Conservation (phyloP, 2,329 filamentous ascomycete genomes). For the Ophiostoma populinum region DNA sequence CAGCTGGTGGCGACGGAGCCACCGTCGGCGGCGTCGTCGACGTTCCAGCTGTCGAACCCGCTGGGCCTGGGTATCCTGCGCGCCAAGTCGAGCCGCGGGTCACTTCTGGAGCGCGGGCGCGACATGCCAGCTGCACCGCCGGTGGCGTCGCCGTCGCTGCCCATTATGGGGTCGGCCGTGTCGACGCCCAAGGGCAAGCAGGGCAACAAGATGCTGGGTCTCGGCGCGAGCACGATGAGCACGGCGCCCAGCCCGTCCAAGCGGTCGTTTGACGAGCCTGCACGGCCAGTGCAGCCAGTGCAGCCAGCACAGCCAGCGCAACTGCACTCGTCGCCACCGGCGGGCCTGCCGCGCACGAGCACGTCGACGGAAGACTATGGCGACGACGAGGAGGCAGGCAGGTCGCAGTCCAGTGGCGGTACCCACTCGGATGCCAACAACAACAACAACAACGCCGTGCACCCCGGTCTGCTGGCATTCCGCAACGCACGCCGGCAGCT, state of each 20-base stretch:
- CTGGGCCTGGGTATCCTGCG: not conserved
- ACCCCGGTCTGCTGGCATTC: conserved; percentile 38
- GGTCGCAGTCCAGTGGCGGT: conserved; percentile 4
- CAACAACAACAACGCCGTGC: conserved; percentile 23
- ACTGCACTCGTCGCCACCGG: not conserved
- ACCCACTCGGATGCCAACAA: conserved; percentile 16
- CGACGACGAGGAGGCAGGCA: conserved; percentile 9
- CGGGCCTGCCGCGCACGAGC: conserved; percentile 1
- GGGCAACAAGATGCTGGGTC: conserved; percentile 42
- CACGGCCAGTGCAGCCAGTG: too few species aligned
- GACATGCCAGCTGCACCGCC: conserved; percentile 14
- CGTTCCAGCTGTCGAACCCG: not conserved
- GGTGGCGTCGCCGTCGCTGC: not conserved
- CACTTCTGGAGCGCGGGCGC: conserved; percentile 32
- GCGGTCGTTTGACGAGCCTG: conserved; percentile 19
- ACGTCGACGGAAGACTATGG: conserved; percentile 2
- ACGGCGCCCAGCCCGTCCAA: conserved; percentile 24
- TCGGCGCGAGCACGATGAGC: conserved; percentile 27
- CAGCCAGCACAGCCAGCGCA: too few species aligned
- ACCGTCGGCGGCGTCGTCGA: not conserved
- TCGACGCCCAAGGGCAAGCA: conserved; percentile 37
- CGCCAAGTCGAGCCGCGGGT: conserved; percentile 45
- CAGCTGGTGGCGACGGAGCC: conserved; percentile 19
- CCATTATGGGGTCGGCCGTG: conserved; percentile 18
- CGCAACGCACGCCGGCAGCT: conserved; percentile 39